These are phyloP conservation scores for Odontarrhena argentea DNA, from an alignment of 345 rosid genomes.

Conservation along the genomic window DNA sequence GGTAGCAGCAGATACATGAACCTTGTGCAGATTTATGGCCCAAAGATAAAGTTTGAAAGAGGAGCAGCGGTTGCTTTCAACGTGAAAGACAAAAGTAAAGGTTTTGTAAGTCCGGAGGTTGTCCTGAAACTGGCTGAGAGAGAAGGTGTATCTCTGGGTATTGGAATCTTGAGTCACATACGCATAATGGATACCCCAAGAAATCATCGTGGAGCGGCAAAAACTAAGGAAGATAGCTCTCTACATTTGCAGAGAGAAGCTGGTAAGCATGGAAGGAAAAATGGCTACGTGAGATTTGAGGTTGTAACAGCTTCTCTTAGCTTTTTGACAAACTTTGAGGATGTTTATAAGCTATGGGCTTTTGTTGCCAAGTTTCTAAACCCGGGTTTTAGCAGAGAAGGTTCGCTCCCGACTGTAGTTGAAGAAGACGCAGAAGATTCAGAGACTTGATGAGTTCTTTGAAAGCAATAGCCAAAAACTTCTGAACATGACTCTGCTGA, in stretches of 20 bases:
- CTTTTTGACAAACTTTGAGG: constrained; percentile 92
- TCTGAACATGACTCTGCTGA: constrained; percentile 29
- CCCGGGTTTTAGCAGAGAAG: constrained; percentile 65
- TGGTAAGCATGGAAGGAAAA: constrained; percentile 58
- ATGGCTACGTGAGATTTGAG: constrained; percentile 73
- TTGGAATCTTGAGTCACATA: constrained; percentile 85
- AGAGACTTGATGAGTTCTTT: constrained; percentile 47
- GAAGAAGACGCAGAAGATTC: constrained; percentile 55
- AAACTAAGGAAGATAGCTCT: constrained; percentile 58
- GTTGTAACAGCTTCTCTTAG: constrained; percentile 93
- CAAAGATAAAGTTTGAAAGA: constrained; percentile 88
- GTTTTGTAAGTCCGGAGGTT: constrained; percentile 70
- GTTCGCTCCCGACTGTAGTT: constrained; percentile 67
- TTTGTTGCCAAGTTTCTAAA: constrained; percentile 85
- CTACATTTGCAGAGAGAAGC: constrained; percentile 69
- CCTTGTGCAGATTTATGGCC: constrained; percentile 91
- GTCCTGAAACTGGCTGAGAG: constrained; percentile 86
- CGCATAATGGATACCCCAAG: constrained; percentile 60
- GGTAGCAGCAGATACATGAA: constrained; percentile 39
- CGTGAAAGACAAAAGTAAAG: constrained; percentile 65
- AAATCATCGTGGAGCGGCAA: constrained; percentile 46
- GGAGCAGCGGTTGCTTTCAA: constrained; percentile 94
- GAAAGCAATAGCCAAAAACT: constrained; percentile 14
- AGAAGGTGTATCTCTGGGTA: constrained; percentile 79
- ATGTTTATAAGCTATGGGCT: constrained; percentile 90